These are phyloP conservation scores for Coleophoma cylindrospora DNA, from an alignment of 2,329 filamentous ascomycete species.

Conservation along the genomic window DNA sequence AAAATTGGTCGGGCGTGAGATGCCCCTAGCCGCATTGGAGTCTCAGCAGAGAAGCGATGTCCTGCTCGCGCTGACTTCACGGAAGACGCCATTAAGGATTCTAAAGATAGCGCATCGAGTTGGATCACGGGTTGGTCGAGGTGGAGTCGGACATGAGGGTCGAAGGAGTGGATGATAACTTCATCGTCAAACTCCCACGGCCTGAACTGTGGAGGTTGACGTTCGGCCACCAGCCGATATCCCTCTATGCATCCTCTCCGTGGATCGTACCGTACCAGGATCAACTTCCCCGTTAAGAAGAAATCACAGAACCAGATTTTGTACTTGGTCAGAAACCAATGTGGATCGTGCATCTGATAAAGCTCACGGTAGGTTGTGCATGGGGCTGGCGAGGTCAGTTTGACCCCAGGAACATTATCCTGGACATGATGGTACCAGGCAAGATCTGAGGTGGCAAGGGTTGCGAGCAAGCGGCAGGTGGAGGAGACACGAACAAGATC, in stretches of 20 bases:
- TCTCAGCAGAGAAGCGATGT: constrained; percentile 40
- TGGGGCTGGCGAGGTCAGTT: constrained; percentile 50
- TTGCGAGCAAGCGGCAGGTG: constrained; percentile 57
- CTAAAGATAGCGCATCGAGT: constrained; percentile 31
- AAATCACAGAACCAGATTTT: constrained; percentile 85
- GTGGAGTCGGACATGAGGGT: constrained; percentile 66
- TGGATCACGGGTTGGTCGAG: constrained; percentile 68
- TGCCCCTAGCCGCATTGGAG: constrained; percentile 45
- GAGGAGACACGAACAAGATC: constrained; percentile 57
- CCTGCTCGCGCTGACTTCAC: constrained; percentile 12
- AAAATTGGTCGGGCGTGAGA: constrained; percentile 44
- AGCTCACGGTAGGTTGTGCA: constrained; percentile 64
- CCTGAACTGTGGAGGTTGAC: constrained; percentile 47
- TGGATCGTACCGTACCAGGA: constrained; percentile 73
- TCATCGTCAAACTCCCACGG: constrained; percentile 60
- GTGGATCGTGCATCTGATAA: constrained; percentile 68
- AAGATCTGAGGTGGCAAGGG: constrained; percentile 58
- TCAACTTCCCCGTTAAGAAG: constrained; percentile 66
- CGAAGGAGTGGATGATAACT: constrained; percentile 68
- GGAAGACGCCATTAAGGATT: constrained; percentile 5
- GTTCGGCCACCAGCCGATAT: constrained; percentile 67
- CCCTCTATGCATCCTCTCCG: constrained; percentile 72
- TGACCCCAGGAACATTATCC: constrained; percentile 53
- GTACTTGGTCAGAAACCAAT: constrained; percentile 77
- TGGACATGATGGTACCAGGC: constrained; percentile 71